Percentiles rank a stretch among this genome's conserved stretches.
Conservation (phyloP, 192 early-diverging fungal species). For the Coemansia reversa region DNA sequence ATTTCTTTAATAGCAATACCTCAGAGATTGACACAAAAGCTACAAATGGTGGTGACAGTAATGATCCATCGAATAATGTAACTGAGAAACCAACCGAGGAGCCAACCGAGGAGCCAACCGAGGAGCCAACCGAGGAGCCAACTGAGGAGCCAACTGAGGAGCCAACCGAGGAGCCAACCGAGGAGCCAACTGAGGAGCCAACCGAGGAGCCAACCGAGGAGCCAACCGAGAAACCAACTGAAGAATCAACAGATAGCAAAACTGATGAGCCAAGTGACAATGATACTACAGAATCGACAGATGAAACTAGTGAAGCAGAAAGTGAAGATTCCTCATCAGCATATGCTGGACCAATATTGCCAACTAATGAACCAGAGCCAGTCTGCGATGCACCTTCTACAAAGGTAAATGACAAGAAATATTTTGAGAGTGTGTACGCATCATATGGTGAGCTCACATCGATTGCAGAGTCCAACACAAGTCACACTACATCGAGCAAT, state of each 20-base stretch:
- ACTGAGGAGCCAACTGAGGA: background rate
- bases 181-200: background rate
- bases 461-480: background rate
- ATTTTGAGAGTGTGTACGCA: constrained; percentile 10
- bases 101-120: background rate
- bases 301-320: background rate
- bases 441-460: constrained; percentile 7
- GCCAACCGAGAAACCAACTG: background rate
- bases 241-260: no score
- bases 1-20: no score
- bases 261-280: no score
- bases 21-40: no score
- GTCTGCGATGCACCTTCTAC: background rate
- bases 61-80: no score
- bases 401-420: background rate
- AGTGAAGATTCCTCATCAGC: constrained; percentile 7
- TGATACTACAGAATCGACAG: background rate
- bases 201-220: background rate
- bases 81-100: no score
- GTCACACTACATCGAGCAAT: no score
- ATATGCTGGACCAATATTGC: constrained; percentile 6
- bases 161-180: background rate
- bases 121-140: background rate
- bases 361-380: constrained; percentile 5
- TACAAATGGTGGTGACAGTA: no score